phyloP scores from a whole-genome alignment of 2,329 filamentous ascomycete genomes.

The Scolecobasidium constrictum region DNA sequence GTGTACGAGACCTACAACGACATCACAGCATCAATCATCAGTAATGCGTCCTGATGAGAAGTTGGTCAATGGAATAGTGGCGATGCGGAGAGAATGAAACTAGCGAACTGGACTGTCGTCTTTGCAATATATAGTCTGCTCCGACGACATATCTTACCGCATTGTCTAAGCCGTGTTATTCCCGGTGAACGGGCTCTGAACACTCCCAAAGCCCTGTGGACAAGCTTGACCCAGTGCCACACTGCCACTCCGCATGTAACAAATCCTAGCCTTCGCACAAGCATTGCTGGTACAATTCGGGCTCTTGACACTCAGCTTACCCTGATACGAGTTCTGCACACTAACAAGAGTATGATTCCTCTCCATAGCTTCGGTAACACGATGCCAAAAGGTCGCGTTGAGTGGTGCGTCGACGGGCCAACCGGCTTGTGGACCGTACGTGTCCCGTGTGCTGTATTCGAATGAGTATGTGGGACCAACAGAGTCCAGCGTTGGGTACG shows the following conservation, averaged over 20 bases:
- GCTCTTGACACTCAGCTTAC: constrained; percentile 38
- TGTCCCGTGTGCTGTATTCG: constrained; percentile 42
- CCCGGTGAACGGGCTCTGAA: constrained; percentile 3
- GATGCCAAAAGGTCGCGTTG: constrained; percentile 50
- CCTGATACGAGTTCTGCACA: constrained; percentile 40
- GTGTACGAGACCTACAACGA: background rate
- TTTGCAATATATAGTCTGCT: too few relatives aligned
- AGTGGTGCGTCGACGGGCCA: constrained; percentile 41
- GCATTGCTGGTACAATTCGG: constrained; percentile 41
- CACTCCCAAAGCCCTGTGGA: constrained; percentile 30
- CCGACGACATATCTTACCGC: too few relatives aligned
- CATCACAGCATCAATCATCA: background rate
- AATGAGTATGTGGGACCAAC: constrained; percentile 37
- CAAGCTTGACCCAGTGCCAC: constrained; percentile 40
- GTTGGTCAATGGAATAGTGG: too few relatives aligned
- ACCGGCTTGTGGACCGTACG: constrained; percentile 31
- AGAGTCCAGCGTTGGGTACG: constrained; percentile 26
- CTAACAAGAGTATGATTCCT: constrained; percentile 36
- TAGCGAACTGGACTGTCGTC: too few relatives aligned
- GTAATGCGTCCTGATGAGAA: background rate
- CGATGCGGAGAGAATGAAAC: too few relatives aligned
- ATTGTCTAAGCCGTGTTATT: constrained; percentile 2
- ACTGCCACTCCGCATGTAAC: constrained; percentile 49
- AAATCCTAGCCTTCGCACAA: constrained; percentile 44
- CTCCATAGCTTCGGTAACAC: constrained; percentile 47